Evolutionary conservation across 2,329 filamentous ascomycete genomes (phyloP), one percentile per base, ranked within the genome.

Genomic region (Periconia macrospinosa): DNA sequence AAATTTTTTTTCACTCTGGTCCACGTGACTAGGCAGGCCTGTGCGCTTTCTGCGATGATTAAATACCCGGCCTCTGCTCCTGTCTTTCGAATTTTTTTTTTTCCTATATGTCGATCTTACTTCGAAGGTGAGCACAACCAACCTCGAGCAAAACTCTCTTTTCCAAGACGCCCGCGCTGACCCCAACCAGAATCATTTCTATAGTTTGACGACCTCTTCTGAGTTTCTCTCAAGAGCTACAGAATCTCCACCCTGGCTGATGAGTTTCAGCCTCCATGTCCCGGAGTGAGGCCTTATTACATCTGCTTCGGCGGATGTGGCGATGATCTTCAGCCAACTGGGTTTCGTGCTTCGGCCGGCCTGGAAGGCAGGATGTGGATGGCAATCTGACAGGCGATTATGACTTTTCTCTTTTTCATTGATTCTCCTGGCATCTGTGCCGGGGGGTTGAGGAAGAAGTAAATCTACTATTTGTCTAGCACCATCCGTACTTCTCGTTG

Each of bases 141-240:
- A n/a, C n/a, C n/a, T n/a, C n/a, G n/a, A n/a, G n/a, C n/a, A n/a
- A n/a, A n/a, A n/a, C n/a, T n/a, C n/a, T n/a, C n/a, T n/a, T n/a
- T n/a, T n/a, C n/a, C n/a, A n/a, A n/a, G n/a, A n/a, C n/a, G n/a
- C n/a, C n/a, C n/a, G n/a, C n/a, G n/a, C n/a, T n/a, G n/a, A n/a
- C n/a, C n/a, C n/a, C n/a, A n/a, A n/a, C n/a, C 55, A 55, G 53
- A 68, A 69, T 70, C 67, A 65, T 90, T 95, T 96, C 89, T 96
- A 92, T 92, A 96, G 91, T 92, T n/a, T 87, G 83, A 90, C 86
- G 86, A 92, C 89, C 84, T 83, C 83, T 86, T 91, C 90, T 94
- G 88, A 91, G 86, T 88, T 93, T 85, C 86, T 86, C 84, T 92
- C 84, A 89, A 83, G 83, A 96, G 92, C 90, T 85, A 91, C 89